Evolutionary conservation across 257 asterid species (phyloP), one percentile per base, ranked within the genome.

Genomic region (Ehretia macrophylla): DNA sequence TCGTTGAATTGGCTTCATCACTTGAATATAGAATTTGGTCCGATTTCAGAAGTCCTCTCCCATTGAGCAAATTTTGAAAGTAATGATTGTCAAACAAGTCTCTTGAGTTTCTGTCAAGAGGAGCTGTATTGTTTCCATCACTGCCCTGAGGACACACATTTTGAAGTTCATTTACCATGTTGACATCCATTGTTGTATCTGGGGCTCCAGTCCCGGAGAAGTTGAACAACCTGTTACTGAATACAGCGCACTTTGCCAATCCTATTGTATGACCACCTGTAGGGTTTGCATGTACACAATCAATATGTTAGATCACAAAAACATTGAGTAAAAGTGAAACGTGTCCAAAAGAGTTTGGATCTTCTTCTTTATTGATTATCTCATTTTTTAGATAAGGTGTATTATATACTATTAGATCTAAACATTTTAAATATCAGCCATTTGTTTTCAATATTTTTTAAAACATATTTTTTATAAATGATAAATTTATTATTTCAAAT

Each of bases 241-340:
- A 89, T 8, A 65, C 14, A 4, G 82, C 77, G 14, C 97, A 89
- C 48, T 59, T 82, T 27, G 94, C 56, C 14, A 75, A 10, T 20
- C 97, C 97, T 17, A 89, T 80, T 23, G 97, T 84, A 70, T 89
- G 97, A 5, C 73, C 86, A 48, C 97, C 97, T 88, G 38, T 0
- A 35, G 54, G 18, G 14, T 12, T n/a, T n/a, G n/a, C 32, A 51
- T 4, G 13, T 14, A 23, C 6, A 17, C 23, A 8, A 12, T 3
- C 11, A 55, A 14, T 42, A 42, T 42, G 47, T 42, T 42, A 42
- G 14, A 42, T 4, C 14, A 38, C 11, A 5, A 38, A 38, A 38
- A 38, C 11, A 38, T 38, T 38, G 6, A n/a, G n/a, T n/a, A n/a
- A n/a, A n/a, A n/a, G n/a, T n/a, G n/a, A n/a, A n/a, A n/a, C n/a